Base-by-base conservation (phyloP, 176 grass and related monocot genomes). In the Ampelocalamus luodianensis region DNA sequence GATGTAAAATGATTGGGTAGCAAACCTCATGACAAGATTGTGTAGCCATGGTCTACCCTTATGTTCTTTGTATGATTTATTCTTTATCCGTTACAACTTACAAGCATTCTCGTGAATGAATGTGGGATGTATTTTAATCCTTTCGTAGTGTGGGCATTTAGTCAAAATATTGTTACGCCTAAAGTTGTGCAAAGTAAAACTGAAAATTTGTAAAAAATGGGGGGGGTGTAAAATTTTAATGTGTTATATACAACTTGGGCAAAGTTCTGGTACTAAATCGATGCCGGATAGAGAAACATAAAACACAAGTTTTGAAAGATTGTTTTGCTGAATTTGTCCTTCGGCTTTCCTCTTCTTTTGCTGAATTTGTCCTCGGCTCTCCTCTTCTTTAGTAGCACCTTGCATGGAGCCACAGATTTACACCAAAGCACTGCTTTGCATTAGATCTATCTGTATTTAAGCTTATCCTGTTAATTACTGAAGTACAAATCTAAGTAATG, bases 251-350 rank as follows among this genome's bases (percentile, higher is more conserved):
- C 68, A 36, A 42, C 5, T 46, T 46, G 42, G 36, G 38, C 18
- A 62, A 32, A 45, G n/a, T 62, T 61, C 13, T 62, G 38, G n/a
- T 78, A 59, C 75, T 17, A 48, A 48, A 48, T 14, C 12, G 6
- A 77, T 42, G 74, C 20, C 59, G 32, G 23, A n/a, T 79, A 34
- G 61, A 65, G 29, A 49, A 79, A 65, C 10, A 49, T 34, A 37
- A 49, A 46, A 40, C 20, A 10, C 3, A 24, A 39, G 10, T 54
- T 34, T 13, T 20, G 23, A 10, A 61, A 42, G 20, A 5, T 9
- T 60, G 7, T 63, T 62, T 44, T 78, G 22, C 13, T 78, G 37
- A 24, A 77, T 42, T 42, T 36, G 62, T 17, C 13, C 14, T 65
- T 34, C 60, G 22, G 6, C 40, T 59, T 20, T 45, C 13, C n/a